Evolutionary conservation across 495 filamentous ascomycete species (phyloP).

Genomic region (Daldinia grandis): DNA sequence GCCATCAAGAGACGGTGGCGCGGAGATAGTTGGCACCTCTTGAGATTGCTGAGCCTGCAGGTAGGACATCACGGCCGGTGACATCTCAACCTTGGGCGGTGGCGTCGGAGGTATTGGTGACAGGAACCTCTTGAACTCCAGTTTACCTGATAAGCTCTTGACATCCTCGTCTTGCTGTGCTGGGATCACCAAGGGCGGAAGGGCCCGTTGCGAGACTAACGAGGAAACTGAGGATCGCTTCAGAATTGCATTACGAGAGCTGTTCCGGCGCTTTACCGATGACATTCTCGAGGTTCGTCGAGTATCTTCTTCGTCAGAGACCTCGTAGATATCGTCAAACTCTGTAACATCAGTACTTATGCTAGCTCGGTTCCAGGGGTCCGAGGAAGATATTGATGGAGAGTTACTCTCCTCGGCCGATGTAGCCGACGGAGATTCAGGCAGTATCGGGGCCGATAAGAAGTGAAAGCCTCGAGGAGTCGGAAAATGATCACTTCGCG

Average conservation of each 20-base stretch:
- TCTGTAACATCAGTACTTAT: slow-evolving; percentile 66
- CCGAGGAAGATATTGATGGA: slow-evolving; percentile 59
- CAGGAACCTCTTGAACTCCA: slow-evolving; percentile 64
- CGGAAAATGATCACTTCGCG: slow-evolving; percentile 68
- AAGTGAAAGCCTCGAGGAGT: slow-evolving; percentile 66
- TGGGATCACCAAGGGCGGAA: slow-evolving; percentile 79
- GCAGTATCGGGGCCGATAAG: slow-evolving; percentile 62
- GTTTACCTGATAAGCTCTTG: slow-evolving; percentile 50
- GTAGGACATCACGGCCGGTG: slow-evolving; percentile 73
- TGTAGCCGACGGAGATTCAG: slow-evolving; percentile 55
- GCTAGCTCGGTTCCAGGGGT: slow-evolving; percentile 63
- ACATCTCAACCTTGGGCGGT: slow-evolving; percentile 77
- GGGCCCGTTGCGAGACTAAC: slow-evolving; percentile 52
- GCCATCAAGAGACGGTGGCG: slow-evolving; percentile 87
- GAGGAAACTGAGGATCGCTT: slow-evolving; percentile 42
- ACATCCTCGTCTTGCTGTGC: slow-evolving; percentile 38
- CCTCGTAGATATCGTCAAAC: slow-evolving; percentile 88
- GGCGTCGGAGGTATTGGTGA: slow-evolving; percentile 82
- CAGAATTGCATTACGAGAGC: slow-evolving; percentile 43
- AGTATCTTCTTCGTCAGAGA: slow-evolving; percentile 69
- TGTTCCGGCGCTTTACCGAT: slow-evolving; percentile 48
- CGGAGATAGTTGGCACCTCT: slow-evolving; percentile 75
- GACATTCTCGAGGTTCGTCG: slow-evolving; percentile 39
- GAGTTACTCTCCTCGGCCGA: slow-evolving; percentile 59
- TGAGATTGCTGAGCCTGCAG: slow-evolving; percentile 62